A percentile compares a stretch with the other conserved stretches of the same genome.
phyloP scores from a whole-genome alignment of 345 rosid species.

The Pistacia atlantica region DNA sequence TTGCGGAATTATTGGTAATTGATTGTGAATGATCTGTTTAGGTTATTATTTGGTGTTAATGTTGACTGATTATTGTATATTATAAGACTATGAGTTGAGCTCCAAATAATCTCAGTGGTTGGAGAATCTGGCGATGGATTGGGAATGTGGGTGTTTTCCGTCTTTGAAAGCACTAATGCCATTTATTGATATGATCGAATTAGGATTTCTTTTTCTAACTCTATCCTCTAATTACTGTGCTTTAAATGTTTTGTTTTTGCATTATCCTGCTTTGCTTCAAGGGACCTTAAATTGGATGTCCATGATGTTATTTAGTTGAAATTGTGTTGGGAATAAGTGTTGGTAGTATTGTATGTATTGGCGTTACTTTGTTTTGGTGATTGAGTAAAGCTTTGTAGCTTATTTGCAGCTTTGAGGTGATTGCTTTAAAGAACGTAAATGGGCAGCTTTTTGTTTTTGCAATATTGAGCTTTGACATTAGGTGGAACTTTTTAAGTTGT shows the following conservation, averaged over 20 bases:
- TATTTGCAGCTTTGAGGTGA: background rate
- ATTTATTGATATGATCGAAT: background rate
- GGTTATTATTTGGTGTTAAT: background rate
- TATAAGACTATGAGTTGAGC: too few species aligned
- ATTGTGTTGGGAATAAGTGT: background rate
- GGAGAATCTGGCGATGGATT: too few species aligned
- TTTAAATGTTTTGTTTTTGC: background rate
- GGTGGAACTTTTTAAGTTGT: background rate
- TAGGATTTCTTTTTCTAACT: too few species aligned
- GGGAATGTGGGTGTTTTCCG: too few species aligned
- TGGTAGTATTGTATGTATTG: background rate
- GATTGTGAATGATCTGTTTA: background rate
- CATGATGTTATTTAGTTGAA: background rate
- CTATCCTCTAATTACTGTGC: background rate
- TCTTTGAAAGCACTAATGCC: background rate
- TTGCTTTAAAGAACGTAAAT: background rate
- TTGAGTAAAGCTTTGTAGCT: background rate
- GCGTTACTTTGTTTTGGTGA: background rate
- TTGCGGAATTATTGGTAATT: background rate
- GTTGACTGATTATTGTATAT: background rate
- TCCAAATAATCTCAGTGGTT: too few species aligned
- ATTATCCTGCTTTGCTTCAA: background rate
- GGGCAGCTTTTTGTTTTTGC: background rate
- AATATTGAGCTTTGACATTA: too few species aligned
- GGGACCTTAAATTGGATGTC: background rate